Conservation (phyloP, 2,329 filamentous ascomycete genomes). For the Fusarium subtropicale region DNA sequence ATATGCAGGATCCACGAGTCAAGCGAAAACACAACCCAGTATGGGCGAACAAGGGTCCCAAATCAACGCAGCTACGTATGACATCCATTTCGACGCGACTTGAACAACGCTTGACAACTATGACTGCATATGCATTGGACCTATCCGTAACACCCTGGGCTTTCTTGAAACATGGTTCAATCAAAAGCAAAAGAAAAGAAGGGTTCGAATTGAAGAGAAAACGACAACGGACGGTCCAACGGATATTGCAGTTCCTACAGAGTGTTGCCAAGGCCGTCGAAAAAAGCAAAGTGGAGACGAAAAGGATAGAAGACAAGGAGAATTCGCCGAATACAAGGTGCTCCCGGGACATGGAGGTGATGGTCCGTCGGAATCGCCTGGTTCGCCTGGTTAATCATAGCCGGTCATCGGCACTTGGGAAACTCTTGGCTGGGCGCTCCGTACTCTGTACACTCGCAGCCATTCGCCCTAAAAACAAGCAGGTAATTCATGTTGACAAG, state of each 20-base stretch:
- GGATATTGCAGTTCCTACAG: conserved; percentile 17
- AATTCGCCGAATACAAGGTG: conserved; percentile 39
- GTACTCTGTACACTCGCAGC: conserved; percentile 1
- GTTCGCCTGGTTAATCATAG: conserved; percentile 31
- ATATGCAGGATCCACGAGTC: conserved; percentile 54
- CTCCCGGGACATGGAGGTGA: conserved; percentile 19
- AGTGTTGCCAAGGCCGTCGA: conserved; percentile 27
- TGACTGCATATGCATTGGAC: not conserved
- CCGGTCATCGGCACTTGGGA: conserved; percentile 21
- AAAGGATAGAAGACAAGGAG: conserved; percentile 19
- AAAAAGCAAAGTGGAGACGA: conserved; percentile 28
- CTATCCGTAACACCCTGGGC: not conserved
- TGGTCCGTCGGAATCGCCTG: conserved; percentile 37
- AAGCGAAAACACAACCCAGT: conserved; percentile 46
- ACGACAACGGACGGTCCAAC: conserved; percentile 6
- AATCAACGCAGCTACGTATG: conserved; percentile 25
- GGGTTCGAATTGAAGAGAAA: not conserved
- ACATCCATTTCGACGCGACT: conserved; percentile 17
- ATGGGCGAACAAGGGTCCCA: conserved; percentile 23
- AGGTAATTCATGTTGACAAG: conserved; percentile 14
- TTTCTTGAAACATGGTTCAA: conserved; percentile 1
- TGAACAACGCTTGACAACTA: not conserved
- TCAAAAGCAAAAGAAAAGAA: conserved; percentile 13
- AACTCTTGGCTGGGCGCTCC: conserved; percentile 4
- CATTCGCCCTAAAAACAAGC: conserved; percentile 33